A percentile compares a stretch with the other conserved stretches of the same genome.
Conservation (phyloP, 768 basidiomycete species). For the Cantharellus anzutake region DNA sequence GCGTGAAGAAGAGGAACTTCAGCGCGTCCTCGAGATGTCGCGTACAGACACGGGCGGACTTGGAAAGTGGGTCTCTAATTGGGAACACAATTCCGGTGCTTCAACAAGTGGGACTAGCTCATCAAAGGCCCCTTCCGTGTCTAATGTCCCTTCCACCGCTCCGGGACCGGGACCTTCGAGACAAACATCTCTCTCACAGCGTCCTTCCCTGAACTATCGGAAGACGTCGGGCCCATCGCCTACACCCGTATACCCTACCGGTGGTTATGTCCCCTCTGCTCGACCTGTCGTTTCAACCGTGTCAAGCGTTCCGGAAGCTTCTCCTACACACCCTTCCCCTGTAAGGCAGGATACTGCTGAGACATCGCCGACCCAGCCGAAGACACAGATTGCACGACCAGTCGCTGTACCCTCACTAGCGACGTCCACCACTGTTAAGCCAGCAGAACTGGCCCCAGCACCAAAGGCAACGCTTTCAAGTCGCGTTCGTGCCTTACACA, state of each 20-base stretch:
- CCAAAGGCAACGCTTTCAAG: constrained; percentile 30
- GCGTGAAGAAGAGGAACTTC: constrained; percentile 86
- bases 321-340: neutral
- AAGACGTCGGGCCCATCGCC: neutral
- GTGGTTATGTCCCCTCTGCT: neutral
- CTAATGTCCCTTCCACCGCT: constrained; percentile 14
- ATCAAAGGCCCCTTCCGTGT: constrained; percentile 19
- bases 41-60: constrained; percentile 81
- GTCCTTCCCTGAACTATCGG: neutral
- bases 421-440: constrained; percentile 6
- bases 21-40: constrained; percentile 82
- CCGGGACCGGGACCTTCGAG: constrained; percentile 14
- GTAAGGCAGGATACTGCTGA: neutral
- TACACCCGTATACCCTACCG: neutral
- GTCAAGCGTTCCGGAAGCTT: neutral
- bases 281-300: neutral
- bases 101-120: constrained; percentile 16
- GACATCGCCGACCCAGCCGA: constrained; percentile 10
- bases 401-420: constrained; percentile 4
- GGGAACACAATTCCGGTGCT: neutral
- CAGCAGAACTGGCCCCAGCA: constrained; percentile 1
- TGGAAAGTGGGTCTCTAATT: constrained; percentile 22
- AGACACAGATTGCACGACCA: constrained; percentile 10
- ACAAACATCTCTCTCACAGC: constrained; percentile 7
- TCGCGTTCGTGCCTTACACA: constrained; percentile 74